These are phyloP conservation scores for Karstenula rhodostoma DNA, from an alignment of 2,329 filamentous ascomycete species.

Conservation along the genomic window DNA sequence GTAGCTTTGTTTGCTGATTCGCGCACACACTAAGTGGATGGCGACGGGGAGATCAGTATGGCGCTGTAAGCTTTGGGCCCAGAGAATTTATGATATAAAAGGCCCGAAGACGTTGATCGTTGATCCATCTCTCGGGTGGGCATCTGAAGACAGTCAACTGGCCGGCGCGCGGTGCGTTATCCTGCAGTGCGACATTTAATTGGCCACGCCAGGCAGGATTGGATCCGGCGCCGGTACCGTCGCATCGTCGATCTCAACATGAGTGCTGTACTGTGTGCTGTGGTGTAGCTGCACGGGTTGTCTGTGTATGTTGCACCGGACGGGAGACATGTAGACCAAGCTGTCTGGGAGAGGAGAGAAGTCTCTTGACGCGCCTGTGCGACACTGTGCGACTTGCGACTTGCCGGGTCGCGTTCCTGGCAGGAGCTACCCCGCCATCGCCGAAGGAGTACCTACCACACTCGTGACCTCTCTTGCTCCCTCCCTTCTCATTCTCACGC, in stretches of 20 bases:
- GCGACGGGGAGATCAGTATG: neutral
- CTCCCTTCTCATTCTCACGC: neutral
- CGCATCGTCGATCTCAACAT: neutral
- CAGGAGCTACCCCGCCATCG: conserved; percentile 5
- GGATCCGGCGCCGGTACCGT: neutral
- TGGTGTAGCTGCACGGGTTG: neutral
- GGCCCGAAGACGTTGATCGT: conserved; percentile 7
- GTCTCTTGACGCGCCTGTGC: neutral
- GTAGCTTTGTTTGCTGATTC: conserved; percentile 7
- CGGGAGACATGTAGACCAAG: neutral
- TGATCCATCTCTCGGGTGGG: conserved; percentile 3
- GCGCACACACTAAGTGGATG: neutral
- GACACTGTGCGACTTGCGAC: neutral
- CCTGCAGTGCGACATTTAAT: neutral
- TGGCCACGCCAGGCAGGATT: neutral
- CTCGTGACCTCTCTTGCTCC: neutral
- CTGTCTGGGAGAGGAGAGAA: neutral
- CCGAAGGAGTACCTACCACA: neutral
- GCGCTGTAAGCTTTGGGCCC: neutral
- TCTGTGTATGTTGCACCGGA: neutral
- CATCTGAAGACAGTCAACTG: conserved; percentile 2
- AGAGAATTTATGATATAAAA: neutral
- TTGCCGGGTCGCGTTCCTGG: neutral
- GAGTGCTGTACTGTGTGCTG: neutral
- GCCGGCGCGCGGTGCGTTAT: neutral